A percentile compares a stretch with the other conserved stretches of the same genome.
Conservation (phyloP, 768 basidiomycete genomes). For the Kwoniella pini region DNA sequence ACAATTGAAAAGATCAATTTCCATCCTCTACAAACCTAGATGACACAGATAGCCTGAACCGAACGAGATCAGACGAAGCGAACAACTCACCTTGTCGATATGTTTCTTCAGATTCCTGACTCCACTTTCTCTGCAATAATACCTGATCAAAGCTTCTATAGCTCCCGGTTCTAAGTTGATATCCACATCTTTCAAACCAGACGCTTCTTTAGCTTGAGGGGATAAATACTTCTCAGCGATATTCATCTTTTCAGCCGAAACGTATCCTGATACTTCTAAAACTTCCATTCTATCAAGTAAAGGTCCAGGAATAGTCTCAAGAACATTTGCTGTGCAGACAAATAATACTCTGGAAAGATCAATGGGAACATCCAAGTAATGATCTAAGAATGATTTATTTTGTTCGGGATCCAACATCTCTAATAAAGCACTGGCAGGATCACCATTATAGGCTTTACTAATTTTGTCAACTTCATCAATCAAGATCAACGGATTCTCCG, state of each 20-base stretch:
- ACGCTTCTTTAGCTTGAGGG: slow-evolving; percentile 89
- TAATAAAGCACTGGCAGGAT: slow-evolving; percentile 83
- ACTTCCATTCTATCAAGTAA: slow-evolving; percentile 96
- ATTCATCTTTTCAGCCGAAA: slow-evolving; percentile 84
- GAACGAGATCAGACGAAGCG: background rate
- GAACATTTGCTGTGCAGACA: slow-evolving; percentile 95
- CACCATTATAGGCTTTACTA: slow-evolving; percentile 84
- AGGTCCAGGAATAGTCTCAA: slow-evolving; percentile 91
- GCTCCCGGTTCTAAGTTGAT: slow-evolving; percentile 74
- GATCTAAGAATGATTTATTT: slow-evolving; percentile 90
- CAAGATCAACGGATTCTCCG: slow-evolving; percentile 88
- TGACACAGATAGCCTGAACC: background rate
- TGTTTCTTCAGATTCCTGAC: slow-evolving; percentile 97
- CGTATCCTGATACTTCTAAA: slow-evolving; percentile 90
- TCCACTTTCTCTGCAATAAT: slow-evolving; percentile 95
- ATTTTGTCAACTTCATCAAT: slow-evolving; percentile 98
- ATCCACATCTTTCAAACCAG: slow-evolving; percentile 80
- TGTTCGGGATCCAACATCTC: slow-evolving; percentile 97
- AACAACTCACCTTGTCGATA: slow-evolving; percentile 79
- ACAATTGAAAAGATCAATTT: too few relatives aligned
- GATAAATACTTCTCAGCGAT: slow-evolving; percentile 86
- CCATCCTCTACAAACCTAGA: too few relatives aligned
- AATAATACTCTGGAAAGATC: slow-evolving; percentile 95
- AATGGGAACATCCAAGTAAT: slow-evolving; percentile 98
- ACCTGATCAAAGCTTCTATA: slow-evolving; percentile 87